Percentiles rank a stretch among this genome's conserved stretches.
phyloP scores from a whole-genome alignment of 192 early-diverging fungal species.

The Umbelopsis ramanniana region DNA sequence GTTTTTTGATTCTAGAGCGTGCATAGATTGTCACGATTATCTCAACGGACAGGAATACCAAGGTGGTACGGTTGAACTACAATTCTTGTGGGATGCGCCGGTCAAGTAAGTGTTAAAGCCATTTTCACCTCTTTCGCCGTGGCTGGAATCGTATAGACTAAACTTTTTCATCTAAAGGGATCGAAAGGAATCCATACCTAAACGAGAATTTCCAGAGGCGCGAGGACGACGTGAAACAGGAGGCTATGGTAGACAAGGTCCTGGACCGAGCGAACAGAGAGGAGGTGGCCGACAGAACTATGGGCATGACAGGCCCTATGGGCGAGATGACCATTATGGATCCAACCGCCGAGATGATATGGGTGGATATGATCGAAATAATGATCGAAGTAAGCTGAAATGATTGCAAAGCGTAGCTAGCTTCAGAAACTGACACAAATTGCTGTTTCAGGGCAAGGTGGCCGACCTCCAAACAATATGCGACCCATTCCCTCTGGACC shows the following conservation, averaged over 20 bases:
- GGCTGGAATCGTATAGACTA: background rate
- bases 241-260: slow-evolving; percentile 23
- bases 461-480: background rate
- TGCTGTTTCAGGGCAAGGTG: background rate
- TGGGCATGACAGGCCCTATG: background rate
- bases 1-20: slow-evolving; percentile 52
- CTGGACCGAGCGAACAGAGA: slow-evolving; percentile 21
- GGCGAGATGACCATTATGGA: slow-evolving; percentile 27
- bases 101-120: slow-evolving; percentile 28
- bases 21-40: slow-evolving; percentile 40
- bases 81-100: slow-evolving; percentile 50
- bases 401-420: background rate
- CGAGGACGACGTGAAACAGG: slow-evolving; percentile 30
- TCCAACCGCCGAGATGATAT: slow-evolving; percentile 16
- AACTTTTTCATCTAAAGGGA: slow-evolving; percentile 12
- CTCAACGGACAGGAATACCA: slow-evolving; percentile 37
- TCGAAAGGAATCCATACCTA: slow-evolving; percentile 27
- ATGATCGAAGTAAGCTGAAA: background rate
- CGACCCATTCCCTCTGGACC: background rate
- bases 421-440: background rate
- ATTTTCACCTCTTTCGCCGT: background rate
- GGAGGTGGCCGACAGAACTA: slow-evolving; percentile 22
- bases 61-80: slow-evolving; percentile 43
- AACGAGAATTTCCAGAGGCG: slow-evolving; percentile 19
- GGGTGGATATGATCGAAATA: slow-evolving; percentile 10